Evolutionary conservation across 106 monocot genomes (phyloP).

Genomic region (Posidonia australis): DNA sequence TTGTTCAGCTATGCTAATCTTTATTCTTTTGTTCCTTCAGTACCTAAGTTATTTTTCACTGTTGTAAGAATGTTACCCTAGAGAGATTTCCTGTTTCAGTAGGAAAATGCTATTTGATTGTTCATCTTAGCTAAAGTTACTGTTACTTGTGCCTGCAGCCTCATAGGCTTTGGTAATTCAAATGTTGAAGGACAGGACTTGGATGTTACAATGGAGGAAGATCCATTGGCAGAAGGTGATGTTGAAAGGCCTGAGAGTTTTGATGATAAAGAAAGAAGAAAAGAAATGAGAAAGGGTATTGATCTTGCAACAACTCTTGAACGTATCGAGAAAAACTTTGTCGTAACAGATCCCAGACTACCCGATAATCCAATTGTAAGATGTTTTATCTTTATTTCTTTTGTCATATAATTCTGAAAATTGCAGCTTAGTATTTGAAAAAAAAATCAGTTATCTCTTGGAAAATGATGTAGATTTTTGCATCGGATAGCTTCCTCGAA

Average conservation of each 20-base stretch:
- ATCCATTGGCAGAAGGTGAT: constrained; percentile 51
- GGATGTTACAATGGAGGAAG: constrained; percentile 35
- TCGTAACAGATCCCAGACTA: constrained; percentile 93
- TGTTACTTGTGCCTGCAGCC: constrained; percentile 17
- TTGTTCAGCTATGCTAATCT: not conserved
- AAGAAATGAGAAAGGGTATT: constrained; percentile 98
- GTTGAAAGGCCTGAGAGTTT: constrained; percentile 82
- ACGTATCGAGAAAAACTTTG: constrained; percentile 99
- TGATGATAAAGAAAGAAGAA: constrained; percentile 66
- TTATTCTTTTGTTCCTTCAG: not conserved
- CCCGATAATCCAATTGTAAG: constrained; percentile 99
- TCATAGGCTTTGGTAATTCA: constrained; percentile 52
- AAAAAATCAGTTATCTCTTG: not conserved
- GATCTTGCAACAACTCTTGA: constrained; percentile 97
- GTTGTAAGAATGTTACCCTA: no score
- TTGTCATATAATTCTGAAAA: not conserved
- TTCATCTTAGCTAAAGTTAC: no score
- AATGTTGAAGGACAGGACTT: constrained; percentile 28
- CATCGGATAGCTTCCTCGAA: constrained; percentile 92
- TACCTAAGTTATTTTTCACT: no score
- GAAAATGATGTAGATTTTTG: constrained; percentile 60
- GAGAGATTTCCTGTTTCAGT: no score
- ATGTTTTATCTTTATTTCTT: not conserved
- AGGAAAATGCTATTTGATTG: no score
- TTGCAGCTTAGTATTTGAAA: not conserved